These are phyloP conservation scores for Talaromyces sp. DNA, from an alignment of 2,329 filamentous ascomycete genomes.

Conservation along the genomic window DNA sequence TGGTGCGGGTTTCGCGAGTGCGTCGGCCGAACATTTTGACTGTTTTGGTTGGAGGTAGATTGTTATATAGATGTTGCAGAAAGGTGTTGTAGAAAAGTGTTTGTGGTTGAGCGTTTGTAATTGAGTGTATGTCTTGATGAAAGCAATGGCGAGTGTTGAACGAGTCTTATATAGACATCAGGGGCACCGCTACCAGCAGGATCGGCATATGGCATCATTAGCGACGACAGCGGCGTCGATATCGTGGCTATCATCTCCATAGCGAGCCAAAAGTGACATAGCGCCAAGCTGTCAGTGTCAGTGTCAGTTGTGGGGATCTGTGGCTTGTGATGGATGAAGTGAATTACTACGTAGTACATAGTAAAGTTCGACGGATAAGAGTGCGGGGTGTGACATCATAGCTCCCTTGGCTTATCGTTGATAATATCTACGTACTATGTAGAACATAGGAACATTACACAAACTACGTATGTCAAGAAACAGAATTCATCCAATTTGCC, in stretches of 20 bases:
- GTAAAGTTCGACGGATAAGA: too few species aligned
- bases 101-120: not conserved
- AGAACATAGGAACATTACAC: not conserved
- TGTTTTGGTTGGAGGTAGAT: not conserved
- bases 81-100: not conserved
- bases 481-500: not conserved
- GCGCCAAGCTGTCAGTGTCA: not conserved
- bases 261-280: not conserved
- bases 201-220: slow-evolving; percentile 7
- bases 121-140: not conserved
- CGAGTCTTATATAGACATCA: not conserved
- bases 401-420: not conserved
- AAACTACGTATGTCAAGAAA: not conserved
- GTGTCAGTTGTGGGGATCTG: not conserved
- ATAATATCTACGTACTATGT: not conserved
- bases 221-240: slow-evolving; percentile 11
- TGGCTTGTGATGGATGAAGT: not conserved
- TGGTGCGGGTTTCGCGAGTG: slow-evolving; percentile 39
- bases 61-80: not conserved
- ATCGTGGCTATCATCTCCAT: not conserved
- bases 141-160: not conserved
- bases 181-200: not conserved
- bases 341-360: too few species aligned
- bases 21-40: slow-evolving; percentile 17
- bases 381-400: not conserved